phyloP scores from a whole-genome alignment of 2,329 filamentous ascomycete species.

The Alternaria brassicae region DNA sequence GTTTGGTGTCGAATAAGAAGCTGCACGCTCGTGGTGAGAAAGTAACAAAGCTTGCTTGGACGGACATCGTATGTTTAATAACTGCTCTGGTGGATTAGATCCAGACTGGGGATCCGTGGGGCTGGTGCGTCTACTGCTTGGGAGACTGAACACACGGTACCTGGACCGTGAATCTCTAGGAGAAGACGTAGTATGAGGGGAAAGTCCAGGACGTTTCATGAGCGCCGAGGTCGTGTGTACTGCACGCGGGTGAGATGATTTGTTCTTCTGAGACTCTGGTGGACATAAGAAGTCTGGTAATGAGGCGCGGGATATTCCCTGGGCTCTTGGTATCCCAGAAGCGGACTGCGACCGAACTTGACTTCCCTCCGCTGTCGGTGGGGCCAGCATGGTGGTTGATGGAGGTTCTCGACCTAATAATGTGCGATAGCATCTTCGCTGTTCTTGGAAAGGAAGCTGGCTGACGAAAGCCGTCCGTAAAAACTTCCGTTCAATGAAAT shows the following conservation, averaged over 20 bases:
- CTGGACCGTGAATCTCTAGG: constrained; percentile 13
- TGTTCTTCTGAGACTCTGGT: constrained; percentile 19
- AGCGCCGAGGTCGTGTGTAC: neutral
- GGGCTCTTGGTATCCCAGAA: constrained; percentile 13
- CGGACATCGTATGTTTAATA: neutral
- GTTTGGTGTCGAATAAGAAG: neutral
- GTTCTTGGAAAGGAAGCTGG: constrained; percentile 29
- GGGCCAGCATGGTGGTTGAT: constrained; percentile 30
- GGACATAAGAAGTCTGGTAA: constrained; percentile 20
- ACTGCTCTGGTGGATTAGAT: constrained; percentile 4
- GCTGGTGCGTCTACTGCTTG: constrained; percentile 10
- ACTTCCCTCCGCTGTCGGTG: constrained; percentile 18
- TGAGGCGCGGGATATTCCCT: constrained; percentile 18
- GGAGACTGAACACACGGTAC: constrained; percentile 22
- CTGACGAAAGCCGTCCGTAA: constrained; percentile 38
- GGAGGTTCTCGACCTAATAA: constrained; percentile 37
- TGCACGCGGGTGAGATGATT: neutral
- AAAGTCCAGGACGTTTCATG: neutral
- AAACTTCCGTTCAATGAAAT: constrained; percentile 36
- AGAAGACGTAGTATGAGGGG: neutral
- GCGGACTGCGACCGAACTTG: constrained; percentile 20
- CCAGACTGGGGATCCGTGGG: constrained; percentile 1
- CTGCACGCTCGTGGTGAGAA: neutral
- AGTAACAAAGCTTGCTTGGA: neutral
- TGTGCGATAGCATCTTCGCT: constrained; percentile 35